Evolutionary conservation across 371 early-diverging fungal genomes (phyloP).

Genomic region (Rhizomucor pusillus): DNA sequence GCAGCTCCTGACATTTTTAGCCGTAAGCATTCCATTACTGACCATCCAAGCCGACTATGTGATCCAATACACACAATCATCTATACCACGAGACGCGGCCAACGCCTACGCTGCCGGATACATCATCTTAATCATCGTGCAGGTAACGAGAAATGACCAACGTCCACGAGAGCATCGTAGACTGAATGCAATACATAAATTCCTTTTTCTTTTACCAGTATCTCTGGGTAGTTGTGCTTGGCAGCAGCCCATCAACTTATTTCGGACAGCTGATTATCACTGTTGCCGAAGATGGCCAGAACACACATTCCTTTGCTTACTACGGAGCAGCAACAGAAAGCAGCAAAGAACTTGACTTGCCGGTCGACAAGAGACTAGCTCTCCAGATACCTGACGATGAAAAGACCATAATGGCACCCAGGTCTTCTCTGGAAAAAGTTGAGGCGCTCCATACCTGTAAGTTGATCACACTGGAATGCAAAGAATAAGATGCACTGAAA

Average conservation of each 20-base stretch:
- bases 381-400: background rate
- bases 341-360: background rate
- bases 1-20: constrained; percentile 38
- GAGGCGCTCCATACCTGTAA: constrained; percentile 25
- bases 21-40: constrained; percentile 39
- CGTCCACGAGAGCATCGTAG: background rate
- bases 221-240: constrained; percentile 34
- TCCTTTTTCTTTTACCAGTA: no score
- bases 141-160: constrained; percentile 28
- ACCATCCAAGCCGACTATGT: constrained; percentile 45
- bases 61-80: constrained; percentile 24
- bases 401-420: constrained; percentile 3
- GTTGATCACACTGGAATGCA: background rate
- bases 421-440: constrained; percentile 10
- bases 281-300: background rate
- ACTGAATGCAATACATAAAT: background rate
- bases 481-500: background rate
- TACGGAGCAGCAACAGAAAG: constrained; percentile 1
- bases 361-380: constrained; percentile 8
- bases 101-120: constrained; percentile 38
- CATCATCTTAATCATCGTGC: constrained; percentile 28
- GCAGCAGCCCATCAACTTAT: constrained; percentile 30
- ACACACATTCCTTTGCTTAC: background rate
- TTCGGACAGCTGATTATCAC: constrained; percentile 30
- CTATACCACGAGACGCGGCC: constrained; percentile 21